These are phyloP conservation scores for Zalaria sp. DNA, from an alignment of 2,329 filamentous ascomycete genomes.

Conservation along the genomic window DNA sequence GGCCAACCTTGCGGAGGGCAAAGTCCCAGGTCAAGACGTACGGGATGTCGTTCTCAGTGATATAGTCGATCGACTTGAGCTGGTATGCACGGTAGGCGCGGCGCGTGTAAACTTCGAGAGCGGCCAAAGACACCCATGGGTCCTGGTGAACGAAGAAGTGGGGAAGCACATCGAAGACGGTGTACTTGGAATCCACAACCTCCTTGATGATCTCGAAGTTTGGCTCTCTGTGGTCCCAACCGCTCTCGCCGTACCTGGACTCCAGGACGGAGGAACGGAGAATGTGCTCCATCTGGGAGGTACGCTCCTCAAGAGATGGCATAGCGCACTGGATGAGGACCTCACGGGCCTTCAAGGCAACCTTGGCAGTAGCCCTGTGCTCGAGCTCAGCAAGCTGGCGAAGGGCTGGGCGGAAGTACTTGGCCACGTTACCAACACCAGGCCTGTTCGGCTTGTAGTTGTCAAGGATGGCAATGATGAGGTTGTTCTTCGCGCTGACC, in stretches of 20 bases:
- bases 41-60: slow-evolving; percentile 59
- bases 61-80: slow-evolving; percentile 78
- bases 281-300: slow-evolving; percentile 96
- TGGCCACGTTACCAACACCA: slow-evolving; percentile 72
- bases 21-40: slow-evolving; percentile 93
- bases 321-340: slow-evolving; percentile 94
- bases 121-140: slow-evolving; percentile 84
- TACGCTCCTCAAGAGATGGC: slow-evolving; percentile 88
- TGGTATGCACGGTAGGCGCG: slow-evolving; percentile 94
- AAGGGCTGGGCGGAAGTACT: slow-evolving; percentile 70
- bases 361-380: slow-evolving; percentile 77
- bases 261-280: slow-evolving; percentile 89
- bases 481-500: slow-evolving; percentile 84
- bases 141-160: slow-evolving; percentile 93
- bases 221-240: slow-evolving; percentile 91
- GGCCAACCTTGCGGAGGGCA: slow-evolving; percentile 79
- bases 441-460: slow-evolving; percentile 93
- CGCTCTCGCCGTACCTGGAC: slow-evolving; percentile 92
- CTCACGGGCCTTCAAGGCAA: slow-evolving; percentile 91
- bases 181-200: slow-evolving; percentile 96
- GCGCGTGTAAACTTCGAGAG: slow-evolving; percentile 90
- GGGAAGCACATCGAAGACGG: slow-evolving; percentile 89
- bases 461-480: slow-evolving; percentile 81
- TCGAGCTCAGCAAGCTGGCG: slow-evolving; percentile 84
- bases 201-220: slow-evolving; percentile 87